A percentile compares a stretch with the other conserved stretches of the same genome.
These are phyloP conservation scores for Fusarium sp. DNA, from an alignment of 2,329 filamentous ascomycete species.

Conservation along the genomic window DNA sequence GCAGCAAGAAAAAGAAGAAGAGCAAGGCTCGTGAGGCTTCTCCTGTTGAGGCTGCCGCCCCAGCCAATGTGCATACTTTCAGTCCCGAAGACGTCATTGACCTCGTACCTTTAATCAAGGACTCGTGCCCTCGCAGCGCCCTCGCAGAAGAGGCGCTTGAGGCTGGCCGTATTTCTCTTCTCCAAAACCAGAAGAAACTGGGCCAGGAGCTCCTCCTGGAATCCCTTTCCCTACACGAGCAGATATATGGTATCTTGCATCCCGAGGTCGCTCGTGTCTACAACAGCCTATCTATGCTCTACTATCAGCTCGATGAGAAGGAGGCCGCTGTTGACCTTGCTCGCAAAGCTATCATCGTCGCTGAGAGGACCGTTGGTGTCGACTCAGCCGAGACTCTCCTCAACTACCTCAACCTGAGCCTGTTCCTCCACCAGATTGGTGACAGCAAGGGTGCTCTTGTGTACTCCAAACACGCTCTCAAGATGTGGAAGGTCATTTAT, in stretches of 20 bases:
- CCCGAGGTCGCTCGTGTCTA: conserved; percentile 96
- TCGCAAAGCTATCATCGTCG: conserved; percentile 95
- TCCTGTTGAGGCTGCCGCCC: conserved; percentile 57
- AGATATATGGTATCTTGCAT: conserved; percentile 97
- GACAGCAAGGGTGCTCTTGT: conserved; percentile 88
- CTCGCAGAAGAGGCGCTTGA: conserved; percentile 96
- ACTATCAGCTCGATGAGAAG: conserved; percentile 98
- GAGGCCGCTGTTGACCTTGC: conserved; percentile 93
- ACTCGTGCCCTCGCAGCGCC: conserved; percentile 88
- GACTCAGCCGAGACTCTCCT: conserved; percentile 94
- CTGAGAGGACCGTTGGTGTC: conserved; percentile 91
- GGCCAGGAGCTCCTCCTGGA: conserved; percentile 97
- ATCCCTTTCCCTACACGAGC: conserved; percentile 94
- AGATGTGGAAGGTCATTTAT: conserved; percentile 97
- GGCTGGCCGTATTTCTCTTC: conserved; percentile 93
- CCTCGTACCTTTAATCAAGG: conserved; percentile 93
- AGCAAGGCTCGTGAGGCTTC: conserved; percentile 67
- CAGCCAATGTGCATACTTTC: conserved; percentile 65
- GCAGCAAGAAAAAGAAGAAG: conserved; percentile 71
- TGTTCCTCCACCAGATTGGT: conserved; percentile 92
- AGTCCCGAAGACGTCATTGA: conserved; percentile 87
- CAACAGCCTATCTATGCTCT: conserved; percentile 93
- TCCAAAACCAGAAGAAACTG: conserved; percentile 94
- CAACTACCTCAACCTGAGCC: conserved; percentile 92
- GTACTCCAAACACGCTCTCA: conserved; percentile 91